These are phyloP conservation scores for Xylariaceae sp. DNA, from an alignment of 2,329 filamentous ascomycete genomes.

Conservation along the genomic window DNA sequence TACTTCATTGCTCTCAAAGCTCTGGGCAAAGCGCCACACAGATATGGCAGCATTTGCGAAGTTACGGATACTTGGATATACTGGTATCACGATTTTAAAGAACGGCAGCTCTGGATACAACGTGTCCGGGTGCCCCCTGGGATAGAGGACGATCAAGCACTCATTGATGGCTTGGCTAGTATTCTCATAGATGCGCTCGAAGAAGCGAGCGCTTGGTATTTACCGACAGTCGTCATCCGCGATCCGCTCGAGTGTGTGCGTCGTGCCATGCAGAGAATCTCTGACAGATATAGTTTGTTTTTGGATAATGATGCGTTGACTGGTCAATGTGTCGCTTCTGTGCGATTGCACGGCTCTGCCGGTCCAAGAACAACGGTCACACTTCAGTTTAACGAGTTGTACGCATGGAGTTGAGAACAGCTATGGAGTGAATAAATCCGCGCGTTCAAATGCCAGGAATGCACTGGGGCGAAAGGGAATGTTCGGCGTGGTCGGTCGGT, in stretches of 20 bases:
- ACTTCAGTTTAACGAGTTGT: constrained; percentile 15
- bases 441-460: too few species aligned
- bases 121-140: constrained; percentile 3
- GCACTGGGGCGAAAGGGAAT: too few species aligned
- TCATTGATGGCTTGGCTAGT: constrained; percentile 3
- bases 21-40: constrained; percentile 2
- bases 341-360: constrained; percentile 11
- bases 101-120: constrained; percentile 11
- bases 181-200: constrained; percentile 14
- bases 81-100: constrained; percentile 15
- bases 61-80: constrained; percentile 13
- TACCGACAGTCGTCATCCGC: constrained; percentile 11
- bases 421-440: too few species aligned
- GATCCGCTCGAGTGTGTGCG: constrained; percentile 7
- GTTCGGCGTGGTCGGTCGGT: too few species aligned
- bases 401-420: constrained; percentile 17
- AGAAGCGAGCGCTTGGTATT: constrained; percentile 12
- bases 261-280: constrained; percentile 4
- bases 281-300: constrained; percentile 1
- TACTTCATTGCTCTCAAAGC: constrained; percentile 10
- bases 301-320: constrained; percentile 7
- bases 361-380: constrained; percentile 1
- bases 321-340: constrained; percentile 8
- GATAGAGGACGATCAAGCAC: background rate
- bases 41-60: constrained; percentile 13